Percentiles rank a stretch among this genome's conserved stretches.
Evolutionary conservation across 768 basidiomycete genomes (phyloP).

Genomic region (Phlebiopsis flavidoalba): DNA sequence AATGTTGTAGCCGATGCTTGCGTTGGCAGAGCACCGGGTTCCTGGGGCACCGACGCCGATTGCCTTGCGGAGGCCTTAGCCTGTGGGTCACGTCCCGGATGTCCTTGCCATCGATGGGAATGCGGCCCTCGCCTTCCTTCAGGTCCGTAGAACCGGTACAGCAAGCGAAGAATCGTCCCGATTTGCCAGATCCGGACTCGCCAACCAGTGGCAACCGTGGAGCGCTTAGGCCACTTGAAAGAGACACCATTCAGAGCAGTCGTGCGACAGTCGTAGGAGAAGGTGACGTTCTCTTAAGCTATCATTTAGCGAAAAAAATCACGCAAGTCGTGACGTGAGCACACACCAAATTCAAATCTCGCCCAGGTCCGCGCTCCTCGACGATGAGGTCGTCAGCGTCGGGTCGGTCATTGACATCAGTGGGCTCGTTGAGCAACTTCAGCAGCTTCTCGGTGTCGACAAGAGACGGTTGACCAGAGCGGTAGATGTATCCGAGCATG

Average conservation of each 20-base stretch:
- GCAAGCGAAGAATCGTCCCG: slow-evolving; percentile 77
- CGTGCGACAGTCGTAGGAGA: slow-evolving; percentile 75
- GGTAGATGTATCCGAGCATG: slow-evolving; percentile 75
- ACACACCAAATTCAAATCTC: slow-evolving; percentile 82
- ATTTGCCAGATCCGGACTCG: slow-evolving; percentile 42
- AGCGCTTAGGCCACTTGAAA: slow-evolving; percentile 84
- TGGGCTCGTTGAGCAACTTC: slow-evolving; percentile 73
- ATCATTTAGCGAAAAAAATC: neutral
- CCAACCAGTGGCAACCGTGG: slow-evolving; percentile 58
- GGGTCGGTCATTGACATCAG: slow-evolving; percentile 78
- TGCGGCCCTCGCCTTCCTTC: slow-evolving; percentile 69
- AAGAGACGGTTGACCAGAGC: slow-evolving; percentile 65
- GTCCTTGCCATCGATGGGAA: slow-evolving; percentile 82
- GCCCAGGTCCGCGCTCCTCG: slow-evolving; percentile 58
- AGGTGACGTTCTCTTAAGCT: slow-evolving; percentile 68
- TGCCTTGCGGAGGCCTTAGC: slow-evolving; percentile 65
- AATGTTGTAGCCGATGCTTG: slow-evolving; percentile 68
- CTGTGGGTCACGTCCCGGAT: slow-evolving; percentile 86
- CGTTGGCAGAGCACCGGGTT: slow-evolving; percentile 70
- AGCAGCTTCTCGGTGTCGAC: slow-evolving; percentile 85
- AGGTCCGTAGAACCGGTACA: slow-evolving; percentile 94
- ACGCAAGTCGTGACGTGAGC: neutral
- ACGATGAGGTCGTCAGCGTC: slow-evolving; percentile 70
- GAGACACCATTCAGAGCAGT: slow-evolving; percentile 73
- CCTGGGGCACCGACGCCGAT: slow-evolving; percentile 93